Conservation (phyloP, 2,329 filamentous ascomycete species). For the Gremmenia infestans region DNA sequence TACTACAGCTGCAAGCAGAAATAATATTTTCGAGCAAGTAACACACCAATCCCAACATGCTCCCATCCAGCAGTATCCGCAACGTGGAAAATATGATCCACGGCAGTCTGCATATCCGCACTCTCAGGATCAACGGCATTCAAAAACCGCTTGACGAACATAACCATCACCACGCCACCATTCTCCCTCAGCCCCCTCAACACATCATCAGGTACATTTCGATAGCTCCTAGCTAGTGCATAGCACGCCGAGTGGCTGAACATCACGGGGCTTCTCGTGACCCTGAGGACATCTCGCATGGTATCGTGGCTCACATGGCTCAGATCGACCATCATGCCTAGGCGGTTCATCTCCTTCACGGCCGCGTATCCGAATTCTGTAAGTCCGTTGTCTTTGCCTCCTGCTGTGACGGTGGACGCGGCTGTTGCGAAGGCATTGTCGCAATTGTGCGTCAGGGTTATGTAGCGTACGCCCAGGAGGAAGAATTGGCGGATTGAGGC, state of each 20-base stretch:
- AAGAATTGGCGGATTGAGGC: slow-evolving; percentile 55
- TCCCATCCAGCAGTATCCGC: slow-evolving; percentile 59
- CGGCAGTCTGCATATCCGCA: slow-evolving; percentile 54
- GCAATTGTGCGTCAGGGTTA: slow-evolving; percentile 65
- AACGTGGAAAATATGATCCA: slow-evolving; percentile 58
- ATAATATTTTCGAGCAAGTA: not conserved
- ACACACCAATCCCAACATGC: slow-evolving; percentile 55
- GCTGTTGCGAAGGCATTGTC: slow-evolving; percentile 55
- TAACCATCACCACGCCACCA: slow-evolving; percentile 53
- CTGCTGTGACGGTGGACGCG: slow-evolving; percentile 9
- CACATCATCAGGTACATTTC: slow-evolving; percentile 63
- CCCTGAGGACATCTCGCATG: slow-evolving; percentile 54
- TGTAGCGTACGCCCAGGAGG: slow-evolving; percentile 57
- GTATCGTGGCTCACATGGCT: slow-evolving; percentile 58
- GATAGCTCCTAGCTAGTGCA: slow-evolving; percentile 54
- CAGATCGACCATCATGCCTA: slow-evolving; percentile 65
- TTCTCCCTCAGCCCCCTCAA: slow-evolving; percentile 51
- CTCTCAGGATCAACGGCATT: slow-evolving; percentile 43
- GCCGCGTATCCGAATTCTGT: slow-evolving; percentile 49
- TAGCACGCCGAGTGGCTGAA: slow-evolving; percentile 61
- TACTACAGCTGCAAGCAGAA: not conserved
- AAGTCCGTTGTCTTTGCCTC: slow-evolving; percentile 40
- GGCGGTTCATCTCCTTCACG: slow-evolving; percentile 61
- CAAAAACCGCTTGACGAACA: slow-evolving; percentile 20
- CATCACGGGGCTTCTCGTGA: slow-evolving; percentile 52